A percentile compares a stretch with the other conserved stretches of the same genome.
Evolutionary conservation across 345 rosid genomes (phyloP).

Genomic region (Eutrema japonicum): DNA sequence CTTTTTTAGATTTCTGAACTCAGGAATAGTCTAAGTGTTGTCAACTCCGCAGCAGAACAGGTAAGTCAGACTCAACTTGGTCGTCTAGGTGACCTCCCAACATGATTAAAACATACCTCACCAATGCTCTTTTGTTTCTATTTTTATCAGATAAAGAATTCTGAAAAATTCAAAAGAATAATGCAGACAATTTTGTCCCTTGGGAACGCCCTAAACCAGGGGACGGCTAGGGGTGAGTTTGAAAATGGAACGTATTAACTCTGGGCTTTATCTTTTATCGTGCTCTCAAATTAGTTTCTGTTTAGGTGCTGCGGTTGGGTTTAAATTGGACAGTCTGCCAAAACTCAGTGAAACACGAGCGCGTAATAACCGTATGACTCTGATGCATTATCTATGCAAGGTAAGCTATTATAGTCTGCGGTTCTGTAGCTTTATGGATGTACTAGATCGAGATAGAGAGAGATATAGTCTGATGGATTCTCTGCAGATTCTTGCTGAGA

Average conservation of each 20-base stretch:
- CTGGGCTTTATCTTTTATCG: conserved; percentile 20
- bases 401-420: conserved; percentile 44
- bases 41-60: conserved; percentile 85
- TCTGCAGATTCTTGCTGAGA: conserved; percentile 80
- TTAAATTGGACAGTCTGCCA: conserved; percentile 91
- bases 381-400: conserved; percentile 99
- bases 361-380: conserved; percentile 85
- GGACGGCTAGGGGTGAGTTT: conserved; percentile 93
- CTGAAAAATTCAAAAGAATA: conserved; percentile 77
- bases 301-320: conserved; percentile 87
- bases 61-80: conserved; percentile 46
- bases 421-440: conserved; percentile 19
- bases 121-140: conserved; percentile 8
- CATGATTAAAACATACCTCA: conserved; percentile 5
- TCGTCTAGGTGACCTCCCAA: conserved; percentile 16
- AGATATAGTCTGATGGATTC: conserved; percentile 32
- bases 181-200: conserved; percentile 94
- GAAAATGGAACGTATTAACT: background rate
- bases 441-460: conserved; percentile 3
- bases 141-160: conserved; percentile 41
- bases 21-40: conserved; percentile 63
- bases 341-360: conserved; percentile 93
- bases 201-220: conserved; percentile 96
- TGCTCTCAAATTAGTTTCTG: conserved; percentile 28
- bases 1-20: conserved; percentile 76